Evolutionary conservation across 495 filamentous ascomycete species (phyloP), one percentile per base, ranked within the genome.

Genomic region (Stereocaulon alpinum): DNA sequence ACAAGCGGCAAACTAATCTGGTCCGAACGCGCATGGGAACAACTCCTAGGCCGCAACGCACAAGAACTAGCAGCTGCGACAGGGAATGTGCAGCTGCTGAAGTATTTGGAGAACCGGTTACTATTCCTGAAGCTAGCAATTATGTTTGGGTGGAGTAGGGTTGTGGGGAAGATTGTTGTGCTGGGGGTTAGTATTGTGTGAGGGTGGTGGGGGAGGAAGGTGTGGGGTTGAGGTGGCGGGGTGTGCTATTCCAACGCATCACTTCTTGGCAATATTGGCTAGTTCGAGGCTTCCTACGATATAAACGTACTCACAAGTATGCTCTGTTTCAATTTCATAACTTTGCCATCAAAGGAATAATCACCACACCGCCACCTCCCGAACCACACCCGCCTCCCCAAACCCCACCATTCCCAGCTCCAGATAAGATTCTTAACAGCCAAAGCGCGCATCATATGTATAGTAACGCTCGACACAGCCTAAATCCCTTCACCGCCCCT

Each of bases 161-260:
- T 64, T 51, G 55, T 60, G 30, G 63, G 61, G 17, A 67, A 64
- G 59, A 58, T 64, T 61, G 49, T 49, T 14, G 51, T 67, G 17
- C 55, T 62, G 20, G 43, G 56, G 24, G 64, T 67, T 4, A 53
- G 37, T 2, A 61, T 56, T 32, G 10, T 52, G n/a, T 61, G 43
- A 57, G 9, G 27, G 24, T 5, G 3, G 44, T 29, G 45, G 20
- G 44, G 45, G 27, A 17, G 27, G 22, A 24, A 2, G 4, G 47
- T n/a, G 14, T 14, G 27, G 22, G 3, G 6, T 30, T 10, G 10
- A 15, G 29, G 4, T 11, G 22, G 45, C 11, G 4, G 22, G 20
- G 3, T n/a, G 30, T 0, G 83, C 65, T 89, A 80, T 66, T 95
- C 83, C 2, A 90, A 92, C 15, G 82, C 85, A n/a, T 37, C 32